Evolutionary conservation across 345 rosid species (phyloP), one percentile per base, ranked within the genome.

Genomic region (Salix udensis): DNA sequence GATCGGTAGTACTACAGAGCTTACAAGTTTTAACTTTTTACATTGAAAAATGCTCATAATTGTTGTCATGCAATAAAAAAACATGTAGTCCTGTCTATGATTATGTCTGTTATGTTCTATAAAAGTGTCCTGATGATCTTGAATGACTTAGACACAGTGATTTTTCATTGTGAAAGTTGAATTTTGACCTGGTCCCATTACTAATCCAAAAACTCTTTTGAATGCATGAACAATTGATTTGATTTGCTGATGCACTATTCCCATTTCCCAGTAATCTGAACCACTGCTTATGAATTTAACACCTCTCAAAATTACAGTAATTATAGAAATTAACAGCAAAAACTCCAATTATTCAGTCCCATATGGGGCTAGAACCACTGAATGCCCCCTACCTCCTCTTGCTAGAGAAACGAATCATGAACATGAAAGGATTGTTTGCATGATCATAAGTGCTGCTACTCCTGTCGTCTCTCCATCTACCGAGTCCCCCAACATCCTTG

Each of bases 11-110:
- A 64, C 46, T 36, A 0, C n/a, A 65, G n/a, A 30, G 39, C 11
- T 65, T 31, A 13, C 36, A 24, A 75, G 31, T 31, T 68, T 75
- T 44, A 40, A 6, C 40, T 66, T 30, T 55, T 42, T 19, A 1
- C 34, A 37, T 30, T 53, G 30, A 8, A 30, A 7, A 58, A 70
- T 34, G 58, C 65, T 66, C 71, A 79, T 81, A 77, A 76, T 70
- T 83, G 79, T 65, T 86, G 77, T 77, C 79, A 46, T 83, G 58
- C 78, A 68, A n/a, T 28, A 23, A 24, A 26, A 83, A 72, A 81
- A 81, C 91, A 85, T 76, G 58, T 55, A 76, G 87, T 78, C 53
- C 69, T 34, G 44, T 72, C 40, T 79, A 86, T 83, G 79, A 86
- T 87, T 83, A 76, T 84, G 86, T 82, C 82, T 68, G 36, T 67